Base-by-base conservation (phyloP, 2,329 filamentous ascomycete species). In the Scorias spongiosa region DNA sequence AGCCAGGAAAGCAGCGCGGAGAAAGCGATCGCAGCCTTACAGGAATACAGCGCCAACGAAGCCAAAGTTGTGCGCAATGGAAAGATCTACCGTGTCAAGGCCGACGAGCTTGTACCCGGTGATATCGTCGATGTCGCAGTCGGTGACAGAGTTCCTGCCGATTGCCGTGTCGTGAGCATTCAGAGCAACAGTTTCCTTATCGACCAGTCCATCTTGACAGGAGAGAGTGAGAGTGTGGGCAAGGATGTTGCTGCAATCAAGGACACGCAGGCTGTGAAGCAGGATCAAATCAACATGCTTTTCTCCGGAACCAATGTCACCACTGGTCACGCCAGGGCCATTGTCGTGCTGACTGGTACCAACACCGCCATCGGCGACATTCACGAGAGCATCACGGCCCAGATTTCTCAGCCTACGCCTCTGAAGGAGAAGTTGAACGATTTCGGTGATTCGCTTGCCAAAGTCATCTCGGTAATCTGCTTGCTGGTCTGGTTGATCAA, bases 401-500 rank as follows among this genome's bases (percentile, higher is more conserved):
- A 98, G 65, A 98, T 98, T 57, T 96, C 89, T 17, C 88, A 94
- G 62, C 91, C 91, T 0, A 98, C 91, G 1, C 91, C 91, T 11
- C 67, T 98, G 54, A 98, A 98, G 72, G 86, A 98, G 72, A 98
- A 98, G 71, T 75, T 98, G 49, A 95, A 98, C 63, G 87, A 96
- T 57, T 98, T 98, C 60, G 93, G 91, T 50, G 91, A 98, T 66
- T 81, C 76, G 60, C 72, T 98, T 49, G 93, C 93, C 55, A 98
- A 96, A 72, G 91, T 96, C 49, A 98, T 98, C 53, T 96, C 89
- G 6, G 82, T 88, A 48, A 98, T 98, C 58, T 98, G 93, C 65
- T 71, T 96, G 51, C 70, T 94, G 45, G 91, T 98, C 55, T 98
- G 91, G 91, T 71, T 96, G 48, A 98, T 98, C 73, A 98, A 98